phyloP scores from a whole-genome alignment of 805 yeast species.

The Ogataea glucozyma region DNA sequence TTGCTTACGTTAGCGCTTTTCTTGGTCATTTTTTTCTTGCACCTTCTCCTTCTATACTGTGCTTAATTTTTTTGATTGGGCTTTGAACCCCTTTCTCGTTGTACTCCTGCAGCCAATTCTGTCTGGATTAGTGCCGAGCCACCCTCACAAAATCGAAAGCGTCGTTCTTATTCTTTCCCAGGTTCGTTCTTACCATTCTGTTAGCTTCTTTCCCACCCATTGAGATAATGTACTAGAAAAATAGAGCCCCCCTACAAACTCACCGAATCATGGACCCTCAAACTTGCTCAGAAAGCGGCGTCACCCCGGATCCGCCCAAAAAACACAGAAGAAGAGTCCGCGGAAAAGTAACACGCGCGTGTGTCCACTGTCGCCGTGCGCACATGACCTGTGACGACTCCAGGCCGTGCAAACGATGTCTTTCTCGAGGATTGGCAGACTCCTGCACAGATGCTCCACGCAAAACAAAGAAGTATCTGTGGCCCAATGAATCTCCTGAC shows the following conservation, averaged over 20 bases:
- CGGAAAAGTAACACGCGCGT: constrained; percentile 81
- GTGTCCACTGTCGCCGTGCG: constrained; percentile 85
- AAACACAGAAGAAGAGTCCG: constrained; percentile 36
- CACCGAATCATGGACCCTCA: constrained; percentile 2
- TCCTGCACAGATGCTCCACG: constrained; percentile 90
- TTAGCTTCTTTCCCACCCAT: too few relatives aligned
- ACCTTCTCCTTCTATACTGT: too few relatives aligned
- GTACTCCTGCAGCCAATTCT: too few relatives aligned
- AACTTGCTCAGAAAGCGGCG: constrained; percentile 2
- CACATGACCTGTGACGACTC: constrained; percentile 87
- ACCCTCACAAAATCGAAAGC: too few relatives aligned
- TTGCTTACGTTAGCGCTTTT: too few relatives aligned
- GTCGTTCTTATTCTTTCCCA: too few relatives aligned
- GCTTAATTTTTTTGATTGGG: too few relatives aligned
- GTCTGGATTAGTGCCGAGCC: too few relatives aligned
- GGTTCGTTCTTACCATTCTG: too few relatives aligned
- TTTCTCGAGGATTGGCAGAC: constrained; percentile 61
- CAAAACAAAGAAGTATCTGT: constrained; percentile 75
- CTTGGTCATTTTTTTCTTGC: too few relatives aligned
- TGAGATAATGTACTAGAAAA: background rate
- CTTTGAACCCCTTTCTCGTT: too few relatives aligned
- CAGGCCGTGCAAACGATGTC: constrained; percentile 70
- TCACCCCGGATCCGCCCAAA: constrained; percentile 9
- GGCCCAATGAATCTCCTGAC: constrained; percentile 4
- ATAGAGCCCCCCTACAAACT: too few relatives aligned